These are phyloP conservation scores for Aureobasidium namibiae DNA, from an alignment of 2,329 filamentous ascomycete genomes.

Conservation along the genomic window DNA sequence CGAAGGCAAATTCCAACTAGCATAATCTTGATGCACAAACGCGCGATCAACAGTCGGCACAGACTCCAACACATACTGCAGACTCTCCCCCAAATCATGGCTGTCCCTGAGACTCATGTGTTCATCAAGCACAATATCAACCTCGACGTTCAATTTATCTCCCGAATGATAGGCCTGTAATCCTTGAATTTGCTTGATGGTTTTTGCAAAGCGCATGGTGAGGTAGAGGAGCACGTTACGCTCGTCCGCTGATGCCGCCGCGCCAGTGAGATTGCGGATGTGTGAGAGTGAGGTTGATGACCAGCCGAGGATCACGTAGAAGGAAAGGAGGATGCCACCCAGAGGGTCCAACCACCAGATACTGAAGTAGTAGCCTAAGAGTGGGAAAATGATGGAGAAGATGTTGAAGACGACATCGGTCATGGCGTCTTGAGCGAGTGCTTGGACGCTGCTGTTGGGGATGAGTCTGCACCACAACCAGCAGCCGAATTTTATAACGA, in stretches of 20 bases:
- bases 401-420: conserved; percentile 84
- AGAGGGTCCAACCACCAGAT: conserved; percentile 81
- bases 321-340: conserved; percentile 68
- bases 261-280: conserved; percentile 72
- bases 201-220: conserved; percentile 86
- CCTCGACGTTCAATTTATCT: conserved; percentile 75
- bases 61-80: conserved; percentile 79
- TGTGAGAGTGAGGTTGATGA: conserved; percentile 63
- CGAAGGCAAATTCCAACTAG: conserved; percentile 41
- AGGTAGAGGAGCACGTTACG: conserved; percentile 81
- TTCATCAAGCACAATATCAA: conserved; percentile 76
- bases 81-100: conserved; percentile 68
- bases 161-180: conserved; percentile 78
- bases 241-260: conserved; percentile 70
- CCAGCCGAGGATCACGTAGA: conserved; percentile 76
- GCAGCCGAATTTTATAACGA: conserved; percentile 71
- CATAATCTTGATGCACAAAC: conserved; percentile 47
- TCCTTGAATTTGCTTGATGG: conserved; percentile 78
- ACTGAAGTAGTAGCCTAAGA: conserved; percentile 65
- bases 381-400: conserved; percentile 80
- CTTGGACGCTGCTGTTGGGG: conserved; percentile 78
- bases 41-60: conserved; percentile 62
- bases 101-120: conserved; percentile 67
- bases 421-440: conserved; percentile 59
- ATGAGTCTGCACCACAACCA: conserved; percentile 86